Evolutionary conservation across 352 stramenopile species (phyloP).

Genomic region (Phytophthora macrochlamydospora): DNA sequence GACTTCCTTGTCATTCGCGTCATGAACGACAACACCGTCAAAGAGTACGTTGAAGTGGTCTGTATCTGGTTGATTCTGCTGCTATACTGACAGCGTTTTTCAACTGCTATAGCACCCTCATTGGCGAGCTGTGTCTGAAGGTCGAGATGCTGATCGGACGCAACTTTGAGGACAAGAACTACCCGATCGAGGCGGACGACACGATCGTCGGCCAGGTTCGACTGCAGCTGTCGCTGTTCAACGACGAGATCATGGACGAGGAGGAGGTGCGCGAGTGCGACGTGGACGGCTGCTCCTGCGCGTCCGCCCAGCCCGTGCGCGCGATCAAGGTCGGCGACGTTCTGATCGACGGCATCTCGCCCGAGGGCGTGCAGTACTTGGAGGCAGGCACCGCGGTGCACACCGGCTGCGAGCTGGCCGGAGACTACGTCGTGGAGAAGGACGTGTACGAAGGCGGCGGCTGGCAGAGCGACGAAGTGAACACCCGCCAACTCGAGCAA

Average conservation of each 20-base stretch:
- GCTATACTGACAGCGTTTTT: not conserved
- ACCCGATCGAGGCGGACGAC: conserved; percentile 72
- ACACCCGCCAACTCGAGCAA: conserved; percentile 21
- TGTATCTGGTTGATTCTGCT: not conserved
- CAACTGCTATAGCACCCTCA: conserved; percentile 48
- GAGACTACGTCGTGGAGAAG: conserved; percentile 83
- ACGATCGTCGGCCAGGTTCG: conserved; percentile 80
- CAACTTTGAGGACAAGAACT: conserved; percentile 75
- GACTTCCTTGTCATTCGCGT: conserved; percentile 80
- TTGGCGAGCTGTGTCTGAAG: conserved; percentile 72
- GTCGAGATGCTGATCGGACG: conserved; percentile 69
- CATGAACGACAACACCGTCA: conserved; percentile 83
- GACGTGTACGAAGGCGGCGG: conserved; percentile 50
- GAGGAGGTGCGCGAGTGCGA: conserved; percentile 62
- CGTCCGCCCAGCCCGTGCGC: conserved; percentile 52
- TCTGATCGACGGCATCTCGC: conserved; percentile 74
- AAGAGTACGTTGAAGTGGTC: conserved; percentile 49
- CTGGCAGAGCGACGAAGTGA: conserved; percentile 31
- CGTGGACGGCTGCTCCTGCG: conserved; percentile 72
- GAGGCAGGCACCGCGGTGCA: conserved; percentile 68
- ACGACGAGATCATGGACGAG: conserved; percentile 78
- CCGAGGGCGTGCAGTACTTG: conserved; percentile 72
- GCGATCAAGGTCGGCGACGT: conserved; percentile 78
- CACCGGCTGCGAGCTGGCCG: conserved; percentile 65
- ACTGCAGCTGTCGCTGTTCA: conserved; percentile 77